phyloP scores from a whole-genome alignment of 805 yeast species.

The Ogataea trehaloabstinens region DNA sequence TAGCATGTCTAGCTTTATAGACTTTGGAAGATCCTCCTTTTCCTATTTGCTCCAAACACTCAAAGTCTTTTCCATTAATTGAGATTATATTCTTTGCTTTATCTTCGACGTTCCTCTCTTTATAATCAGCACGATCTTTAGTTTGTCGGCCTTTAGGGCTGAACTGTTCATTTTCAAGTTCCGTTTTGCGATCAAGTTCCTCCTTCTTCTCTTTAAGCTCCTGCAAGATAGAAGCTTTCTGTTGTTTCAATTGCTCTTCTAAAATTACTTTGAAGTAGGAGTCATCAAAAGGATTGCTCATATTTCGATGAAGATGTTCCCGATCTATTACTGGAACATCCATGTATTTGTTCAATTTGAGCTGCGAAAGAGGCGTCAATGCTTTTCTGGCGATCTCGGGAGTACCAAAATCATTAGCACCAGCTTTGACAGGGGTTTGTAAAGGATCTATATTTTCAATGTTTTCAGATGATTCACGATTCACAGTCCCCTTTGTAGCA shows the following conservation, averaged over 20 bases:
- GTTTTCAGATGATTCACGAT: not conserved
- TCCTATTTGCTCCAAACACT: slow-evolving; percentile 75
- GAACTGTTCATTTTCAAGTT: not conserved
- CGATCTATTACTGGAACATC: no score
- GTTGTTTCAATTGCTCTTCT: slow-evolving; percentile 19
- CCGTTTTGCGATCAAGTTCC: not conserved
- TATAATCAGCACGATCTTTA: not conserved
- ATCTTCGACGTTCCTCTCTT: slow-evolving; percentile 6
- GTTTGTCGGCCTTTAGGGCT: not conserved
- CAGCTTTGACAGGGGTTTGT: slow-evolving; percentile 7
- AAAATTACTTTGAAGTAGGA: slow-evolving; percentile 12
- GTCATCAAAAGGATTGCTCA: slow-evolving; percentile 5
- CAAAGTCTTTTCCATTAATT: slow-evolving; percentile 65
- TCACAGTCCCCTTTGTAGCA: slow-evolving; percentile 6
- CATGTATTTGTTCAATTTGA: slow-evolving; percentile 10
- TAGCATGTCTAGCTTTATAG: slow-evolving; percentile 61
- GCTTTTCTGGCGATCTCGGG: slow-evolving; percentile 27
- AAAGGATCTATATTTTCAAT: not conserved
- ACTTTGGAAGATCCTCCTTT: slow-evolving; percentile 93
- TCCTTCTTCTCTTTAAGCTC: slow-evolving; percentile 13
- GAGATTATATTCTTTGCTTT: slow-evolving; percentile 16
- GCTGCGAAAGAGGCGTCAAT: slow-evolving; percentile 21
- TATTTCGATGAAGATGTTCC: not conserved
- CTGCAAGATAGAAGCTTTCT: slow-evolving; percentile 16
- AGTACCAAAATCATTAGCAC: slow-evolving; percentile 16